Base-by-base conservation (phyloP, 2,329 filamentous ascomycete genomes). In the Diaporthe ampelina region DNA sequence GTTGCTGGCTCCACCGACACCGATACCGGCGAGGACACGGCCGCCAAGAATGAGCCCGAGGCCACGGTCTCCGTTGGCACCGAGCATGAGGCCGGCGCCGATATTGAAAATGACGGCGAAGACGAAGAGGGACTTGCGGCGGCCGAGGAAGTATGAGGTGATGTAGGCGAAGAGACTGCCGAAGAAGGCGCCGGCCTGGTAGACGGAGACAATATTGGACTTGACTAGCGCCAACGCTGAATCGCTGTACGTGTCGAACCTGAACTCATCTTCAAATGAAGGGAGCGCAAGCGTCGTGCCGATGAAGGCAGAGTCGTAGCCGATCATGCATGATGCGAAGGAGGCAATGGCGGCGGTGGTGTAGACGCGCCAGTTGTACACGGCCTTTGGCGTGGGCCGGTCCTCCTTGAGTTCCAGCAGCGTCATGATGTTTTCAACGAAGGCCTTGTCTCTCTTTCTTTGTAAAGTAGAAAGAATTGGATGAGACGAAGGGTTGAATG, bases 121-220 rank as follows among this genome's bases (percentile, higher is more conserved):
- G 61, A 91, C 76, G 76, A 91, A 84, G 3, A 95, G 86, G 29
- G 90, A 92, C 80, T 87, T 89, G 79, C 90, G 90, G 29, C 94
- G 89, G 37, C 94, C 94, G 76, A 92, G 84, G 80, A 89, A 94
- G 84, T 93, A 91, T 40, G 89, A 91, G 45, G 90, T 88, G 11
- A 85, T 87, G 78, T 93, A 95, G 73, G 91, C 93, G 75, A 89
- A 88, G 54, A 95, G 84, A n/a, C 92, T 90, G 68, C 94, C 94
- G 78, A 96, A 95, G 85, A 97, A 95, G 75, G 94, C 94, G 74
- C 94, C 94, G 13, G 94, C 94, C 83, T 96, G 94, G 84, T 94
- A 95, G 71, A 93, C 90, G 35, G 92, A 95, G 69, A 95, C 94
- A 76, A 95, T 95, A 81, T 95, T 96, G 78, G 92, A 86, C 79